Evolutionary conservation across 768 basidiomycete genomes (phyloP), one percentile per base, ranked within the genome.

Genomic region (Exidia glandulosa): DNA sequence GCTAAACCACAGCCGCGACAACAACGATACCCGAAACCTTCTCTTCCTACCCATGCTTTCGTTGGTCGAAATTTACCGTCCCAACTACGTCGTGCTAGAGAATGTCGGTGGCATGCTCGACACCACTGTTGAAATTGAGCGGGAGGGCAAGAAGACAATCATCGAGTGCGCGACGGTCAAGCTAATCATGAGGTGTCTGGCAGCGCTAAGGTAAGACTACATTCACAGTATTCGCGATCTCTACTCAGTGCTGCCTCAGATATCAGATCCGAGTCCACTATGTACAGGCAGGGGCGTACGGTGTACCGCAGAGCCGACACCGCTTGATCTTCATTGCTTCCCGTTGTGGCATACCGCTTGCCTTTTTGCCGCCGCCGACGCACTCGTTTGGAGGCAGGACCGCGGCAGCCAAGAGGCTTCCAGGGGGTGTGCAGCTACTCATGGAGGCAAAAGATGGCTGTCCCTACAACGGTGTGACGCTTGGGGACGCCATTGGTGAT

Each of bases 21-120:
- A 4, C 3, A 7, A n/a, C 62, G 32, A 9, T 31, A 33, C 34
- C 36, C 85, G 87, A 65, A 81, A 82, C 41, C 81, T 82, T 3
- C 73, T 89, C 41, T 76, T 84, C 0, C 81, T 80, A 67, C 86
- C 84, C 61, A 87, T 88, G 86, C 73, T 89, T 7, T 81, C 81
- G 27, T 85, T 79, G 61, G 82, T 83, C 14, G 87, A 89, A 65
- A 75, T 79, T 57, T 88, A 85, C 63, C 69, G 77, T 48, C 85
- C 86, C 0, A 69, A 71, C 27, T 87, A 81, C 62, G 79, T 90
- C 60, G 76, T 89, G 0, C 72, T 90, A 25, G 88, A 90, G 67
- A 90, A 90, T 69, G 88, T 90, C 2, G 67, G 68, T 10, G 88
- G 88, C 0, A 68, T 90, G 6, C 66, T 88, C 70, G 69, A 31